Evolutionary conservation across 2,329 filamentous ascomycete species (phyloP).

Genomic region (Stachybotrys elegans): DNA sequence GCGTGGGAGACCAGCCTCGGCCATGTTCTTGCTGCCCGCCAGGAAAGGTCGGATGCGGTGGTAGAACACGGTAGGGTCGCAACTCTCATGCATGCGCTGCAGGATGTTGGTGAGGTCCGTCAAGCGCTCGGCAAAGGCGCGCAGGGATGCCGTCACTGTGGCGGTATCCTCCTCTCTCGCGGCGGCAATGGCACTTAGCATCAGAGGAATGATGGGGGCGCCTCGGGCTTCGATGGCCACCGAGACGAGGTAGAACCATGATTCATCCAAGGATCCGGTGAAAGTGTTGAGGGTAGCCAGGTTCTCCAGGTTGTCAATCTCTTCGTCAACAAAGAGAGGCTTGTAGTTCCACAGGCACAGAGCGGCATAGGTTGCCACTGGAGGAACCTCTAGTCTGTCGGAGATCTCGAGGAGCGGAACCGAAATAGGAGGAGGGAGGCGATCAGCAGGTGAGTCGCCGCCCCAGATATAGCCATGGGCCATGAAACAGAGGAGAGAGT

Average conservation of each 20-base stretch:
- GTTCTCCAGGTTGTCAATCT: conserved; percentile 79
- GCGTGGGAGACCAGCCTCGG: conserved; percentile 80
- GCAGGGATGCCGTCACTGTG: conserved; percentile 73
- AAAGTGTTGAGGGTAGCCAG: conserved; percentile 84
- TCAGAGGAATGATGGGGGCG: conserved; percentile 78
- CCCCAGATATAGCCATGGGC: conserved; percentile 96
- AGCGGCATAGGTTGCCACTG: conserved; percentile 90
- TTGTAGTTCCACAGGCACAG: conserved; percentile 97
- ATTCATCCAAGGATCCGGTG: conserved; percentile 91
- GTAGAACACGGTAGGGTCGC: conserved; percentile 92
- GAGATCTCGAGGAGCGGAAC: conserved; percentile 77
- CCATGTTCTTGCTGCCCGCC: conserved; percentile 97
- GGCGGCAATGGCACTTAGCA: conserved; percentile 81
- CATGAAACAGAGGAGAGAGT: conserved; percentile 85
- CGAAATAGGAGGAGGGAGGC: conserved; percentile 75
- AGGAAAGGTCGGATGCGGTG: conserved; percentile 93
- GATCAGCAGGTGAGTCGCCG: conserved; percentile 74
- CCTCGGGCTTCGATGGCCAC: conserved; percentile 93
- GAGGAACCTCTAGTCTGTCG: conserved; percentile 74
- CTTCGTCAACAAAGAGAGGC: conserved; percentile 79
- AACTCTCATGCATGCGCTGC: conserved; percentile 89
- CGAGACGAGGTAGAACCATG: conserved; percentile 96
- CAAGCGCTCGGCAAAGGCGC: conserved; percentile 76
- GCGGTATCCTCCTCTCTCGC: conserved; percentile 64
- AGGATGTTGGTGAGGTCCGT: conserved; percentile 78